A percentile compares a stretch with the other conserved stretches of the same genome.
Conservation (phyloP, 2,329 filamentous ascomycete genomes). For the Xylaria sp. region DNA sequence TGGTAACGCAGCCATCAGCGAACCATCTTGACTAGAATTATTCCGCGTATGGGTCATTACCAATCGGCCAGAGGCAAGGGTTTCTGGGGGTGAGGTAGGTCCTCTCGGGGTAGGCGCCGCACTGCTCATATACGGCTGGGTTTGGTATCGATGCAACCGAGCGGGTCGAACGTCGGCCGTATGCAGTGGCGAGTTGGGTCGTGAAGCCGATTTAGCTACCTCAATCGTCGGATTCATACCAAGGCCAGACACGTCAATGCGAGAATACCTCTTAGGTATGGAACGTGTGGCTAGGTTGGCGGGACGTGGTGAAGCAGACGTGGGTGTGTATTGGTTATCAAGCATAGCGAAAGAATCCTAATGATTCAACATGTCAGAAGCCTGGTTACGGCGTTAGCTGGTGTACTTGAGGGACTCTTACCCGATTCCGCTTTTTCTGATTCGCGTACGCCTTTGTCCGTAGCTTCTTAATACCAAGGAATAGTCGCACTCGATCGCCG, state of each 20-base stretch:
- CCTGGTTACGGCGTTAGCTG: slow-evolving; percentile 1
- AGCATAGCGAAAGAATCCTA: slow-evolving; percentile 87
- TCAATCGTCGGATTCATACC: slow-evolving; percentile 56
- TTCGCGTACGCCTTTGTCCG: slow-evolving; percentile 80
- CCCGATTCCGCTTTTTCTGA: slow-evolving; percentile 85
- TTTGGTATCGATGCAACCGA: slow-evolving; percentile 66
- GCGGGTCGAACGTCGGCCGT: slow-evolving; percentile 66
- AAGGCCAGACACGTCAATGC: slow-evolving; percentile 59
- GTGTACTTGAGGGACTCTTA: slow-evolving; percentile 56
- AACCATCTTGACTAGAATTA: slow-evolving; percentile 84
- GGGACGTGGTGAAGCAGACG: slow-evolving; percentile 72
- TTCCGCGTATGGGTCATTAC: slow-evolving; percentile 78
- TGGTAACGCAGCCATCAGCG: slow-evolving; percentile 86
- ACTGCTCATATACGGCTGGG: slow-evolving; percentile 57
- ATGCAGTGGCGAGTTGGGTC: slow-evolving; percentile 74
- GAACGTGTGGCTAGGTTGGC: slow-evolving; percentile 63
- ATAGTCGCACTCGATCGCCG: slow-evolving; percentile 92
- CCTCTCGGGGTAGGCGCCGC: slow-evolving; percentile 64
- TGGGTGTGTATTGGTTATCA: slow-evolving; percentile 71
- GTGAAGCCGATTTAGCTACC: slow-evolving; percentile 66
- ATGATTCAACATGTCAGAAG: slow-evolving; percentile 26
- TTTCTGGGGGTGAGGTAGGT: slow-evolving; percentile 71
- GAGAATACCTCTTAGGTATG: slow-evolving; percentile 70
- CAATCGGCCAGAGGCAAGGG: slow-evolving; percentile 68
- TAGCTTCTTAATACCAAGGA: slow-evolving; percentile 84